phyloP scores from a whole-genome alignment of 1,284 basidiomycete genomes.

The Thecaphora frezii region DNA sequence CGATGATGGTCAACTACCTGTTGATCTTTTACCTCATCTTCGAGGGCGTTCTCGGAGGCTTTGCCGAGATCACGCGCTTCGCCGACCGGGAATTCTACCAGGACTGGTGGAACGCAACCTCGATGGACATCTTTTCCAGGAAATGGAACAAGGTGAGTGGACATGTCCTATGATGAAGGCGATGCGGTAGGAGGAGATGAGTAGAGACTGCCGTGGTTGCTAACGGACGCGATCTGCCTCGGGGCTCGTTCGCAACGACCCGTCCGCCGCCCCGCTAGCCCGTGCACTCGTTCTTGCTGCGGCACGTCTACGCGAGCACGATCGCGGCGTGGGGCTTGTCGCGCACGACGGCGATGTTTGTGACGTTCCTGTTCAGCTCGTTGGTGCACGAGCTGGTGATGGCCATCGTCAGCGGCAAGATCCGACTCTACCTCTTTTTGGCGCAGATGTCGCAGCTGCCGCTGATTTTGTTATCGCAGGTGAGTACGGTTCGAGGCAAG shows the following conservation, averaged over 20 bases:
- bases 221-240: no score
- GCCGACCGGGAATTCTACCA: slow-evolving; percentile 95
- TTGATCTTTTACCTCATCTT: slow-evolving; percentile 60
- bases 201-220: no score
- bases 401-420: slow-evolving; percentile 65
- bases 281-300: slow-evolving; percentile 88
- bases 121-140: slow-evolving; percentile 82
- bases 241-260: no score
- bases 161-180: no score
- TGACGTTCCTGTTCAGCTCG: slow-evolving; percentile 73
- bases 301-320: slow-evolving; percentile 85
- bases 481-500: slow-evolving; percentile 58
- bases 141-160: slow-evolving; percentile 51
- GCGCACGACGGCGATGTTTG: slow-evolving; percentile 76
- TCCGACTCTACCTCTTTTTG: slow-evolving; percentile 57
- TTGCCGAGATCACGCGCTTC: slow-evolving; percentile 76
- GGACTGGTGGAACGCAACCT: slow-evolving; percentile 96
- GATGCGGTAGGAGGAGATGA: no score
- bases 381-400: slow-evolving; percentile 90
- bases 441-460: slow-evolving; percentile 85
- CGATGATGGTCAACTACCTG: slow-evolving; percentile 75
- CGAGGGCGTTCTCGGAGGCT: slow-evolving; percentile 86
- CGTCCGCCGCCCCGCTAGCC: no score
- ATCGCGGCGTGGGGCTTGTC: slow-evolving; percentile 77
- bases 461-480: slow-evolving; percentile 77